Base-by-base conservation (phyloP, 2,329 filamentous ascomycete species). In the Penicillium janthinellum region DNA sequence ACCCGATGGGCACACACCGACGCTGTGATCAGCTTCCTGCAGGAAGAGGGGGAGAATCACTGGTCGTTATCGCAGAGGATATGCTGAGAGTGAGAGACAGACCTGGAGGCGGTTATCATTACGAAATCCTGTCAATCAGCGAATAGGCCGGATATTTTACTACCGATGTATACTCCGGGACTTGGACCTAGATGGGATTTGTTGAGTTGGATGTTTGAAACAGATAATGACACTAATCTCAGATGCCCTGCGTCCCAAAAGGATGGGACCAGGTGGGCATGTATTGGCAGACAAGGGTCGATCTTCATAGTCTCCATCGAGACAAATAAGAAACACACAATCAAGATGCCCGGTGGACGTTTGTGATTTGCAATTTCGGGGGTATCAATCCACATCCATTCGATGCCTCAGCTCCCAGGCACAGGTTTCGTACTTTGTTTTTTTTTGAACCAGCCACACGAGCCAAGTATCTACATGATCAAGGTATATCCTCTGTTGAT, bases 331-430 rank as follows among this genome's bases (percentile, higher is more conserved):
- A 20, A 49, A 49, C 25, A 28, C 25, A 28, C 7, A 35, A 49
- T 14, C 22, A 47, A n/a, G 38, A 47, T 31, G 20, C 8, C 47
- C 47, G 47, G 47, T 28, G 7, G 49, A 28, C 20, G 6, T 3
- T 17, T 47, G 47, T 48, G 59, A 49, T 34, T 17, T 49, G 8
- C 47, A 31, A 49, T 49, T 25, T 35, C 47, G 47, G 47, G 28
- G 28, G n/a, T 31, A 31, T 31, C 44, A 31, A 17, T 35, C 8
- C 31, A 45, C 48, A 55, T 58, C 48, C 50, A 56, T 34, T 59
- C 41, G 56, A 17, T 59, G 59, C 59, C 59, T 61, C 59, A 54
- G 20, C 31, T 49, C 31, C 56, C 22, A 61, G 59, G 56, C 59
- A 56, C 28, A 17, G 22, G 10, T 28, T 49, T 49, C 31, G 47